Evolutionary conservation across 805 yeast genomes (phyloP).

Genomic region (Yamadazyma nakazawae): DNA sequence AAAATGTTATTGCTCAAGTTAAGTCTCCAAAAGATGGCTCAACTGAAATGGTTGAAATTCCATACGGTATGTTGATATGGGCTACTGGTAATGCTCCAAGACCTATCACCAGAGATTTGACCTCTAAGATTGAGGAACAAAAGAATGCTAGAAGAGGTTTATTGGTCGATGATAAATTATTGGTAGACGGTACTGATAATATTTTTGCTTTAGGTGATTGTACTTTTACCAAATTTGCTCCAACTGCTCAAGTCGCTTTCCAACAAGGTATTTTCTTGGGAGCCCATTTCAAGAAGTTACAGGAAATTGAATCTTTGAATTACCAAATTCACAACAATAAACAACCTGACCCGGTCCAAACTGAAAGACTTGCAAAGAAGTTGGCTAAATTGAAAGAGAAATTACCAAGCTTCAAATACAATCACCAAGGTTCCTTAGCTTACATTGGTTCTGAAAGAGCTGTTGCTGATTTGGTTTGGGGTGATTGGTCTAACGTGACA

Average conservation of each 20-base stretch:
- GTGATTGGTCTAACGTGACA: conserved; percentile 74
- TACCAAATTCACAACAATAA: conserved; percentile 40
- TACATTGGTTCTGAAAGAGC: conserved; percentile 93
- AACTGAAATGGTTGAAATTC: conserved; percentile 57
- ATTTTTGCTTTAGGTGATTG: conserved; percentile 94
- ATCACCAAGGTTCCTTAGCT: conserved; percentile 90
- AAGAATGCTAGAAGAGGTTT: conserved; percentile 88
- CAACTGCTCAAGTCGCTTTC: conserved; percentile 97
- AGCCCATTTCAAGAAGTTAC: conserved; percentile 59
- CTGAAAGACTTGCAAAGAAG: conserved; percentile 46
- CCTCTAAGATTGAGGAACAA: conserved; percentile 68
- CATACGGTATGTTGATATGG: conserved; percentile 94
- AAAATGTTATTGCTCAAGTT: conserved; percentile 64
- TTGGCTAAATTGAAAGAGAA: conserved; percentile 40
- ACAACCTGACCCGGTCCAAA: conserved; percentile 35
- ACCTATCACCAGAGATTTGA: conserved; percentile 63
- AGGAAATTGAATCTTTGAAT: conserved; percentile 58
- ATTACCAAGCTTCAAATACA: conserved; percentile 67
- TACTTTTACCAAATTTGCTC: conserved; percentile 86
- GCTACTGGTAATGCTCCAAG: conserved; percentile 96
- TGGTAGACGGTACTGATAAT: conserved; percentile 77
- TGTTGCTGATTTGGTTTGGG: conserved; percentile 83
- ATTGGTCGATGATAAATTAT: conserved; percentile 75
- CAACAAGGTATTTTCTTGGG: conserved; percentile 89
- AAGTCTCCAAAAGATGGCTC: conserved; percentile 63